Evolutionary conservation across 169 alveolate genomes (phyloP).

Genomic region (Theileria sp.): DNA sequence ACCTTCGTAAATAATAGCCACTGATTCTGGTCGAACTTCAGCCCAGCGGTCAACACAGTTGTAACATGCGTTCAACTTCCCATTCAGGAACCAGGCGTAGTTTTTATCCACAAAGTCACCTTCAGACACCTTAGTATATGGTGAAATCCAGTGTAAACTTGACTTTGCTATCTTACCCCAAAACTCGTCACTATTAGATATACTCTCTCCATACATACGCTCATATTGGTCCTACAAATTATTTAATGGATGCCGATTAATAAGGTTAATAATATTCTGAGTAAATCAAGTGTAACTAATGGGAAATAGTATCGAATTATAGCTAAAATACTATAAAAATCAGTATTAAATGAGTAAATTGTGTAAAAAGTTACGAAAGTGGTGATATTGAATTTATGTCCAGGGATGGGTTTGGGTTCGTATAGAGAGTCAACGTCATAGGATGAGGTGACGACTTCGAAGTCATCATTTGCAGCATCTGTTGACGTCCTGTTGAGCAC

Average conservation of each 20-base stretch:
- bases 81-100: slow-evolving; percentile 85
- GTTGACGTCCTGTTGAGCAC: neutral
- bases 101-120: slow-evolving; percentile 71
- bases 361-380: slow-evolving; percentile 18
- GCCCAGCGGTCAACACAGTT: slow-evolving; percentile 94
- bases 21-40: slow-evolving; percentile 77
- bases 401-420: slow-evolving; percentile 27
- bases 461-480: slow-evolving; percentile 3
- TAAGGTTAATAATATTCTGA: too few relatives aligned
- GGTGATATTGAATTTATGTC: slow-evolving; percentile 40
- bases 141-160: slow-evolving; percentile 39
- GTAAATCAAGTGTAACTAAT: too few relatives aligned
- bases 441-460: slow-evolving; percentile 11
- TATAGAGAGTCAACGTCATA: slow-evolving; percentile 46
- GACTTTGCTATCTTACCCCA: slow-evolving; percentile 70
- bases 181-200: slow-evolving; percentile 68
- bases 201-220: slow-evolving; percentile 68
- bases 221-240: slow-evolving; percentile 61
- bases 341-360: too few relatives aligned
- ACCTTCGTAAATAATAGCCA: slow-evolving; percentile 87
- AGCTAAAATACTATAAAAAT: too few relatives aligned
- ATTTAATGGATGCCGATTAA: too few relatives aligned
- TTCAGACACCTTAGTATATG: slow-evolving; percentile 60
- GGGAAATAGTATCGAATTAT: too few relatives aligned
- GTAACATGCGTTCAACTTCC: slow-evolving; percentile 88